Evolutionary conservation across 2,329 filamentous ascomycete species (phyloP), one percentile per base, ranked within the genome.

Genomic region (Botrytis squamosa): DNA sequence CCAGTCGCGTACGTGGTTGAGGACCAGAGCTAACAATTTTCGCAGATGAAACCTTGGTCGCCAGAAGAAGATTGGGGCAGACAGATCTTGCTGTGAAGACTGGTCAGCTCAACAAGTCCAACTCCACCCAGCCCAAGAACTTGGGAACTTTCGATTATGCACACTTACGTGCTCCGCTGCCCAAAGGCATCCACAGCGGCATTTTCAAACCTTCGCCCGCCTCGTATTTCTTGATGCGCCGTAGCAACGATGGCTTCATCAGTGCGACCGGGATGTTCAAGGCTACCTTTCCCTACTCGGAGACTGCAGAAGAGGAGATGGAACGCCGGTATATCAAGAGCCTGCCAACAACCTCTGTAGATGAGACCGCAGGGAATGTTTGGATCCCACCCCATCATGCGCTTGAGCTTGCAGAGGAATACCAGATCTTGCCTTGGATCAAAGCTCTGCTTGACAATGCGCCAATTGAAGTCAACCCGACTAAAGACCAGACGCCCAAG

Each of bases 191-290:
- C 78, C 89, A 91, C 42, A 97, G 95, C 9, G 96, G 96, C 81
- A 97, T 99, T 80, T 98, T 98, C 86, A 92, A 93, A 80, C 91
- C 91, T 74, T 83, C 84, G 16, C 95, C 96, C 8, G 94, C 94
- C 82, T 96, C 93, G 78, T 99, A 99, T 84, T 99, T 98, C 83
- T 85, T 99, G 79, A 99, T 99, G 93, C 91, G 93, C 83, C 91
- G 93, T 79, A 95, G 93, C 83, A 89, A 89, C 81, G 93, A 97
- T 81, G 93, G 93, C 75, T 96, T 89, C 82, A 89, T 97, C 74
- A 95, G 92, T 77, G 93, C 93, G 18, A 96, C 93, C 8, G 93
- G 93, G 83, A 95, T 97, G 93, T 97, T 95, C 87, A 96, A 96
- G 85, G 93, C 93, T 49, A 92, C 92, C 2, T 97, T 95, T 80